A percentile compares a stretch with the other conserved stretches of the same genome.
phyloP scores from a whole-genome alignment of 148 eudicot species.

The Chenopodium berlandieri region DNA sequence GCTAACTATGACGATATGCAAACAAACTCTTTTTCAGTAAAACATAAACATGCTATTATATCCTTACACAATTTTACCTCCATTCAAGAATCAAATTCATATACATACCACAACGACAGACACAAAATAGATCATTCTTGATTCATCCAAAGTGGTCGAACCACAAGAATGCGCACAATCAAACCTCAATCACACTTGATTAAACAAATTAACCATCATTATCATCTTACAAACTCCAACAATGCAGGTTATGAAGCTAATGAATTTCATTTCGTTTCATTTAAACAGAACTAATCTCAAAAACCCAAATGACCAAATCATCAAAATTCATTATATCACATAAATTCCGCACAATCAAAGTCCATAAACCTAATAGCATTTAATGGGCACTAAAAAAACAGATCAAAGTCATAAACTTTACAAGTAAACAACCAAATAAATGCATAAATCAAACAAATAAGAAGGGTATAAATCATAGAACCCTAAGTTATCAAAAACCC shows the following conservation, averaged over 20 bases:
- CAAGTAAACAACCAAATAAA: slow-evolving; percentile 8
- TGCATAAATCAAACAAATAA: slow-evolving; percentile 8
- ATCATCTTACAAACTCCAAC: background rate
- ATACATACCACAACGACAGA: background rate
- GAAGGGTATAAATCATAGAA: slow-evolving; percentile 10
- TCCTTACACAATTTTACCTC: background rate
- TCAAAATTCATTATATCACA: background rate
- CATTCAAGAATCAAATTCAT: background rate
- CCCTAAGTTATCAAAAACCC: background rate
- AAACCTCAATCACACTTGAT: background rate
- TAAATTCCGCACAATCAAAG: slow-evolving; percentile 4
- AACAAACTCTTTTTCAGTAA: background rate
- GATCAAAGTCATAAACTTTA: slow-evolving; percentile 27
- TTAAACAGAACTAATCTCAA: background rate
- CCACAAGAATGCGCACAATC: background rate
- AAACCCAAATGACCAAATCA: background rate
- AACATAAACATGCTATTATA: background rate
- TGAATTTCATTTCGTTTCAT: background rate
- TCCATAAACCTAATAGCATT: slow-evolving; percentile 28
- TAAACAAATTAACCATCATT: slow-evolving; percentile 8
- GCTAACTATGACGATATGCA: background rate
- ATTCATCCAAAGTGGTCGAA: background rate
- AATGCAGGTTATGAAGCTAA: slow-evolving; percentile 10
- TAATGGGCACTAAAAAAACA: slow-evolving; percentile 20
- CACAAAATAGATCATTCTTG: background rate